Conservation (phyloP, 805 yeast genomes). For the Candida methanosorbosa region DNA sequence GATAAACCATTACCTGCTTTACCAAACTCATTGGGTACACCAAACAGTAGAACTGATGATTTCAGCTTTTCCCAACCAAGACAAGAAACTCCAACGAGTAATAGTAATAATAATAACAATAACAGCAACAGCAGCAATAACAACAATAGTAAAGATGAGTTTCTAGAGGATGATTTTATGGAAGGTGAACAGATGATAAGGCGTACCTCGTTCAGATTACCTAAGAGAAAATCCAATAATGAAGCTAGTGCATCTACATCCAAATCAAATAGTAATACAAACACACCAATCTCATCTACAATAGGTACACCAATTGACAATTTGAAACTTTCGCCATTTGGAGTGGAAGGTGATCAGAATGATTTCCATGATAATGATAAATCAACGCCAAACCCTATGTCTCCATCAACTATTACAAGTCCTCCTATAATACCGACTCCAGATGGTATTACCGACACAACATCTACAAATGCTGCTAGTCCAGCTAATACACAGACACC, state of each 20-base stretch:
- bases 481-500: neutral
- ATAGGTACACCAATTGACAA: neutral
- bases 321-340: no score
- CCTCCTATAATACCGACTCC: no score
- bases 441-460: neutral
- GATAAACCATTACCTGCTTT: constrained; percentile 5
- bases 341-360: no score
- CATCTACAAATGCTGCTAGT: neutral
- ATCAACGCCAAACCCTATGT: no score
- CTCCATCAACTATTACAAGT: no score
- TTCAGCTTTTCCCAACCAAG: constrained; percentile 10
- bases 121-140: neutral
- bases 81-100: neutral
- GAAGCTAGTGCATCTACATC: no score
- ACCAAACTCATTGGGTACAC: no score
- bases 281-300: neutral
- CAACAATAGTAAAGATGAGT: neutral
- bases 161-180: neutral
- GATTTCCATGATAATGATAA: no score
- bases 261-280: no score
- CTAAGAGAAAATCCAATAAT: constrained; percentile 6
- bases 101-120: no score
- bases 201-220: constrained; percentile 18
- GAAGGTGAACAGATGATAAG: constrained; percentile 9
- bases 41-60: constrained; percentile 1